A percentile compares a stretch with the other conserved stretches of the same genome.
These are phyloP conservation scores for Elongisporangium anandrum DNA, from an alignment of 352 stramenopile genomes.

Conservation along the genomic window DNA sequence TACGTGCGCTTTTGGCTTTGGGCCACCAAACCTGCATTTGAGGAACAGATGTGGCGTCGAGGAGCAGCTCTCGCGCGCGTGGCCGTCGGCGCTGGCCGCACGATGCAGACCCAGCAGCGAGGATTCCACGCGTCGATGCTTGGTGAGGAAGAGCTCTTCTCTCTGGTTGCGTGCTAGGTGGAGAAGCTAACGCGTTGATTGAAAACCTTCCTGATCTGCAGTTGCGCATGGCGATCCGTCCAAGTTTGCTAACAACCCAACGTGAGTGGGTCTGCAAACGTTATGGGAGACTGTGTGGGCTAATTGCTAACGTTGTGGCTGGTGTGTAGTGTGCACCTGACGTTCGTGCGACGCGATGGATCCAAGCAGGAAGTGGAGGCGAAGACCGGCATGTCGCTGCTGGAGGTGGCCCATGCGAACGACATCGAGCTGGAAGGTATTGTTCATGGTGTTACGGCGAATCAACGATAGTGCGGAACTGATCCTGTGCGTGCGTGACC, in stretches of 20 bases:
- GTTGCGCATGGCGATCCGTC: constrained; percentile 52
- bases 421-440: constrained; percentile 93
- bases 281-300: neutral
- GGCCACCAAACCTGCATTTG: neutral
- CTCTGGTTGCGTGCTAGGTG: neutral
- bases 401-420: constrained; percentile 92
- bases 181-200: neutral
- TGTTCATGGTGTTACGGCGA: neutral
- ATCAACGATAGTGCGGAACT: neutral
- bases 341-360: constrained; percentile 64
- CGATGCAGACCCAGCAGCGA: constrained; percentile 3
- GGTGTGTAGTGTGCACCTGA: constrained; percentile 58
- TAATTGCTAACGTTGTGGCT: constrained; percentile 1
- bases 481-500: constrained; percentile 32
- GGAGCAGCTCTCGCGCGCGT: constrained; percentile 14
- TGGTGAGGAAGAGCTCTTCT: constrained; percentile 8
- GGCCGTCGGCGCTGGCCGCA: constrained; percentile 2
- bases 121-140: constrained; percentile 41
- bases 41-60: constrained; percentile 7
- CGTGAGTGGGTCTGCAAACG: constrained; percentile 22
- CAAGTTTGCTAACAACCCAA: constrained; percentile 55
- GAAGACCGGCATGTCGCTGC: constrained; percentile 79
- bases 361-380: constrained; percentile 58
- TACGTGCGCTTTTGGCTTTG: neutral
- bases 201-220: constrained; percentile 5